phyloP scores from a whole-genome alignment of 2,329 filamentous ascomycete species.

The Huntiella savannae region DNA sequence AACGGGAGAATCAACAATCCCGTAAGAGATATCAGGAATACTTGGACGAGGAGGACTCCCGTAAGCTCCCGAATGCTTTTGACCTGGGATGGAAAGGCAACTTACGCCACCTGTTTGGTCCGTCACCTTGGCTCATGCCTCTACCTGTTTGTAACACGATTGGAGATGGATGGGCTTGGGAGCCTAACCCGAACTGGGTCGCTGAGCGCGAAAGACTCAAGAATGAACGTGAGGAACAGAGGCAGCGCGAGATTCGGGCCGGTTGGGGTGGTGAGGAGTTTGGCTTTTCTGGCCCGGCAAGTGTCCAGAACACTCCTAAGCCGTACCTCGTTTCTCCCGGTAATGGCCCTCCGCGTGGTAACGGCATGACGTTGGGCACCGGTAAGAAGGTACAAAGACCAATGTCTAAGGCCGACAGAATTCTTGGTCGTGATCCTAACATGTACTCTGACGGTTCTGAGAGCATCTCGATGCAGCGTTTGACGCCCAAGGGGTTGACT shows the following conservation, averaged over 20 bases:
- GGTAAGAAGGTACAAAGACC: slow-evolving; percentile 17
- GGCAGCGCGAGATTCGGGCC: slow-evolving; percentile 42
- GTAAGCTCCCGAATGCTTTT: slow-evolving; percentile 81
- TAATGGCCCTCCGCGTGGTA: slow-evolving; percentile 9
- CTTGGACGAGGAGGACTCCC: slow-evolving; percentile 73
- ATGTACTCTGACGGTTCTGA: slow-evolving; percentile 31
- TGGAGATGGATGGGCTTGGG: slow-evolving; percentile 90
- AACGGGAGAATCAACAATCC: slow-evolving; percentile 35
- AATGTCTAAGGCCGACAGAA: slow-evolving; percentile 37
- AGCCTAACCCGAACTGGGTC: slow-evolving; percentile 62
- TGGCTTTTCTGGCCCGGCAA: slow-evolving; percentile 13
- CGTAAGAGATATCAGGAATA: slow-evolving; percentile 47
- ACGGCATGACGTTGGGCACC: slow-evolving; percentile 11
- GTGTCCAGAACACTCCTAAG: slow-evolving; percentile 9
- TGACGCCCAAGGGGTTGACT: slow-evolving; percentile 27
- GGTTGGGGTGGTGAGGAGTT: slow-evolving; percentile 38
- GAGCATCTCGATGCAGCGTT: slow-evolving; percentile 26
- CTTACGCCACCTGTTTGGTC: slow-evolving; percentile 63
- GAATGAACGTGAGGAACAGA: slow-evolving; percentile 37
- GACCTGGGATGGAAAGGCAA: slow-evolving; percentile 74
- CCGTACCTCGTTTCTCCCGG: slow-evolving; percentile 18
- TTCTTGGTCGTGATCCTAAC: slow-evolving; percentile 37
- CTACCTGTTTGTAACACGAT: slow-evolving; percentile 70
- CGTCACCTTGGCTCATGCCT: slow-evolving; percentile 51
- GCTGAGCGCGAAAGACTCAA: slow-evolving; percentile 47